These are phyloP conservation scores for Acrocalymma vagum DNA, from an alignment of 2,329 filamentous ascomycete species.

Conservation along the genomic window DNA sequence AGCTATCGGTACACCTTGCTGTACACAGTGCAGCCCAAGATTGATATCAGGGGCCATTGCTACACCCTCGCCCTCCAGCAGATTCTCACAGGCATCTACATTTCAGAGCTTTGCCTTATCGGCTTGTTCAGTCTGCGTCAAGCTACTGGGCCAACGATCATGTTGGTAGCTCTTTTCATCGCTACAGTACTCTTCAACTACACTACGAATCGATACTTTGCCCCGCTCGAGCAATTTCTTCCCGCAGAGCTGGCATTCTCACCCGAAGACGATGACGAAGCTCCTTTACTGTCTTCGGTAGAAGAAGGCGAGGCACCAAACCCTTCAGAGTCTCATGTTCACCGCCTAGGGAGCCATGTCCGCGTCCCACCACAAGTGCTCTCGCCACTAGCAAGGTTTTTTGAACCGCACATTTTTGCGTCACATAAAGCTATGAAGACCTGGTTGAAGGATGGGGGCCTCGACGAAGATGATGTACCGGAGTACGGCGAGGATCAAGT, in stretches of 20 bases:
- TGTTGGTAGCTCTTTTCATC: constrained; percentile 41
- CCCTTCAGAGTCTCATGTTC: constrained; percentile 29
- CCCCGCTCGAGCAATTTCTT: constrained; percentile 44
- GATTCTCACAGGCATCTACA: constrained; percentile 82
- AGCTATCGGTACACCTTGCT: constrained; percentile 92
- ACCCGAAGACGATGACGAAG: constrained; percentile 33
- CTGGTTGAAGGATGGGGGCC: constrained; percentile 42
- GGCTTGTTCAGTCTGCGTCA: constrained; percentile 72
- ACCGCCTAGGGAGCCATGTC: constrained; percentile 33
- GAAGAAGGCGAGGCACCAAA: constrained; percentile 38
- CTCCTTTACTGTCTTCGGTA: constrained; percentile 38
- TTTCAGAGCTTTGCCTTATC: constrained; percentile 83
- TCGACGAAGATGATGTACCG: constrained; percentile 40
- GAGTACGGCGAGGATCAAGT: constrained; percentile 43
- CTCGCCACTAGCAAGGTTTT: constrained; percentile 41
- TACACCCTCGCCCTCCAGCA: constrained; percentile 91
- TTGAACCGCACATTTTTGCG: constrained; percentile 45
- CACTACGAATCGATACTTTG: constrained; percentile 43
- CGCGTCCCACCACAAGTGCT: constrained; percentile 32
- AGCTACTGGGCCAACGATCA: constrained; percentile 43
- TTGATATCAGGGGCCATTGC: constrained; percentile 88
- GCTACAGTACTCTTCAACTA: constrained; percentile 42
- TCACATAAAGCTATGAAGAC: constrained; percentile 42
- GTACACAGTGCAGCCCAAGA: constrained; percentile 81
- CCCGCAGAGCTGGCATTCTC: constrained; percentile 40